These are phyloP conservation scores for Trametes gibbosa DNA, from an alignment of 768 basidiomycete genomes.

Conservation along the genomic window DNA sequence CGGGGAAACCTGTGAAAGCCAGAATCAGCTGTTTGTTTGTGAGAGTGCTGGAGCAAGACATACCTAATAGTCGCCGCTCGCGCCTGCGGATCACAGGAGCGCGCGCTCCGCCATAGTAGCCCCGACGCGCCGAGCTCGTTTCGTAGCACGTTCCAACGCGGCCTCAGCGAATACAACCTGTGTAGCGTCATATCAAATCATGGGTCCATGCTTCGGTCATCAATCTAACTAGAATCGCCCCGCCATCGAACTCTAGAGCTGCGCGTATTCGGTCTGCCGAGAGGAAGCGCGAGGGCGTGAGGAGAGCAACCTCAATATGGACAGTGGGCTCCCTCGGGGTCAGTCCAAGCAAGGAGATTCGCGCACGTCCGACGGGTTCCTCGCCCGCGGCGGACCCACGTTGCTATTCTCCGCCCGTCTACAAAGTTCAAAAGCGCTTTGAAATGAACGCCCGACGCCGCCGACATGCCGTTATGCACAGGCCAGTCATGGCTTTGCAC, in stretches of 20 bases:
- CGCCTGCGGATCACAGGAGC: conserved; percentile 17
- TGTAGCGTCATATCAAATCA: conserved; percentile 18
- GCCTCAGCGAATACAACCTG: background rate
- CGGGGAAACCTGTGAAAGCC: background rate
- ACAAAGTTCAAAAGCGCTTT: conserved; percentile 3
- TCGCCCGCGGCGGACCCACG: conserved; percentile 3
- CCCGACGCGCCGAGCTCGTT: conserved; percentile 17
- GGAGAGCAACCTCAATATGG: conserved; percentile 20
- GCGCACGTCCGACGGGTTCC: conserved; percentile 5
- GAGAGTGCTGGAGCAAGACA: background rate
- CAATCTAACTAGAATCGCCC: conserved; percentile 24
- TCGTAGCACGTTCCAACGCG: conserved; percentile 22
- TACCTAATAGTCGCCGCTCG: conserved; percentile 3
- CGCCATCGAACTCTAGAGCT: conserved; percentile 20
- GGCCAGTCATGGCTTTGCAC: conserved; percentile 5
- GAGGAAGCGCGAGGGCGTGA: conserved; percentile 11
- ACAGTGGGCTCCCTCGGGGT: conserved; percentile 9
- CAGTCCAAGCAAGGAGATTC: conserved; percentile 13
- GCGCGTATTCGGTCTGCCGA: conserved; percentile 13
- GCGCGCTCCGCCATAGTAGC: conserved; percentile 16
- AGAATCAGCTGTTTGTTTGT: conserved; percentile 5
- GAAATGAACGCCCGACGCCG: conserved; percentile 1
- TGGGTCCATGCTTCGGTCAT: conserved; percentile 17
- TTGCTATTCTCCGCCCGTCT: conserved; percentile 15
- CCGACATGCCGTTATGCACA: conserved; percentile 4